Evolutionary conservation across 768 basidiomycete genomes (phyloP).

Genomic region (Dacryopinax spathularia): DNA sequence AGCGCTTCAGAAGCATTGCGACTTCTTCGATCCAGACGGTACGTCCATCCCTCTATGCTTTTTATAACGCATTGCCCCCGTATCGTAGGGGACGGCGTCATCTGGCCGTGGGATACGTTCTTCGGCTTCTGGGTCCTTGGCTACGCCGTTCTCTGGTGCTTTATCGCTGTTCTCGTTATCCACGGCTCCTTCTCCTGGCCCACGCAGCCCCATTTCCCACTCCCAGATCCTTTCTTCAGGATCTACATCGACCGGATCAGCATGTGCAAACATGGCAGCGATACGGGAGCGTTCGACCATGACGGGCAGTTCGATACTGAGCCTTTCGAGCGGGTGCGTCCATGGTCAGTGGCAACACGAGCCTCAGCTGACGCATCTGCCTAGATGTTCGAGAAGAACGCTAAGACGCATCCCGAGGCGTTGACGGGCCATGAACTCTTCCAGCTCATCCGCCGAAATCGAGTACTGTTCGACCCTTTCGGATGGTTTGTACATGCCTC

Average conservation of each 20-base stretch:
- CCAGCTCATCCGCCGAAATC: slow-evolving; percentile 23
- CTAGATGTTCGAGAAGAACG: slow-evolving; percentile 29
- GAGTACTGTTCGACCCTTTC: slow-evolving; percentile 18
- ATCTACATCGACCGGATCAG: slow-evolving; percentile 27
- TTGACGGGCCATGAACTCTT: slow-evolving; percentile 20
- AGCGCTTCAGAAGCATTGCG: slow-evolving; percentile 31
- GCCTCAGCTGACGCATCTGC: not conserved
- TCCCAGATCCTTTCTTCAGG: slow-evolving; percentile 33
- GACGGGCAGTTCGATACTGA: slow-evolving; percentile 31
- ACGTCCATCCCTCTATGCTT: not conserved
- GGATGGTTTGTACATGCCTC: too few species aligned
- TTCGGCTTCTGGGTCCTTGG: slow-evolving; percentile 30
- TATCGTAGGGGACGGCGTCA: slow-evolving; percentile 25
- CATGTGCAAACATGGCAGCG: slow-evolving; percentile 35
- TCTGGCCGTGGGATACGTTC: slow-evolving; percentile 35
- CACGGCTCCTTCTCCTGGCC: slow-evolving; percentile 25
- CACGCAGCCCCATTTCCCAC: slow-evolving; percentile 19
- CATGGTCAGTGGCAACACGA: not conserved
- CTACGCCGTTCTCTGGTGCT: slow-evolving; percentile 28
- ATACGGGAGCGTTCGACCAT: slow-evolving; percentile 30
- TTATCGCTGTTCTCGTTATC: slow-evolving; percentile 25
- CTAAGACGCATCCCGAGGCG: slow-evolving; percentile 14
- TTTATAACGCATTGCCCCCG: not conserved
- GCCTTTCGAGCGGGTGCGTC: slow-evolving; percentile 28
- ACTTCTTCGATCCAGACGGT: slow-evolving; percentile 29